phyloP scores from a whole-genome alignment of 148 eudicot genomes.

The Dysphania ambrosioides region DNA sequence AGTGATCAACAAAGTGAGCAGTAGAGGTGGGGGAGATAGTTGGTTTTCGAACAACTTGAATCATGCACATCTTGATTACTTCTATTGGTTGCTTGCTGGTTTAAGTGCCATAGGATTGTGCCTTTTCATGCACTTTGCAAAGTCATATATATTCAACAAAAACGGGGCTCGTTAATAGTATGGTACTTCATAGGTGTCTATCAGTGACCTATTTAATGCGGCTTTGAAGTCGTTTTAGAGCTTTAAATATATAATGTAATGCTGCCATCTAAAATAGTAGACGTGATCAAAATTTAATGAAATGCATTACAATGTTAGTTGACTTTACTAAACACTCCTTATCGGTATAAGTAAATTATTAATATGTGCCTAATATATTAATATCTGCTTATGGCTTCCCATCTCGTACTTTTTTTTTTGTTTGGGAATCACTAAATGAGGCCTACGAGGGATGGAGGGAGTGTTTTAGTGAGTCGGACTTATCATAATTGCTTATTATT shows the following conservation, averaged over 20 bases:
- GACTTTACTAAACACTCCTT: no score
- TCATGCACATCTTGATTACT: conserved; percentile 48
- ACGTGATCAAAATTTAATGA: not conserved
- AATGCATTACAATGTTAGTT: not conserved
- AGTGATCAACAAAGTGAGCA: conserved; percentile 35
- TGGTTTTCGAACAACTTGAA: conserved; percentile 55
- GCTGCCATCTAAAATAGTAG: not conserved
- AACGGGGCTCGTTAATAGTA: not conserved
- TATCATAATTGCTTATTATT: no score
- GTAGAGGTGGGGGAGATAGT: conserved; percentile 30
- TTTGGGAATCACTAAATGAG: no score
- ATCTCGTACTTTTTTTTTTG: no score
- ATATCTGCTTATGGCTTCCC: no score
- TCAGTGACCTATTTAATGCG: not conserved
- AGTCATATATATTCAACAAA: conserved; percentile 29
- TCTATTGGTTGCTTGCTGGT: conserved; percentile 42
- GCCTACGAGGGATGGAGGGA: no score
- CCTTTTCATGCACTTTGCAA: conserved; percentile 24
- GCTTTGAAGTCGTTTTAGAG: not conserved
- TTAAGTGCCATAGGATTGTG: conserved; percentile 25
- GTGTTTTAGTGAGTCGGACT: no score
- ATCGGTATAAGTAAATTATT: not conserved
- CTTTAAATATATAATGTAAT: not conserved
- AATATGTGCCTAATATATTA: no score
- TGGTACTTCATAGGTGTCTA: not conserved